A percentile compares a stretch with the other conserved stretches of the same genome.
Conservation (phyloP, 2,329 filamentous ascomycete genomes). For the Epicoccum sorghinum region DNA sequence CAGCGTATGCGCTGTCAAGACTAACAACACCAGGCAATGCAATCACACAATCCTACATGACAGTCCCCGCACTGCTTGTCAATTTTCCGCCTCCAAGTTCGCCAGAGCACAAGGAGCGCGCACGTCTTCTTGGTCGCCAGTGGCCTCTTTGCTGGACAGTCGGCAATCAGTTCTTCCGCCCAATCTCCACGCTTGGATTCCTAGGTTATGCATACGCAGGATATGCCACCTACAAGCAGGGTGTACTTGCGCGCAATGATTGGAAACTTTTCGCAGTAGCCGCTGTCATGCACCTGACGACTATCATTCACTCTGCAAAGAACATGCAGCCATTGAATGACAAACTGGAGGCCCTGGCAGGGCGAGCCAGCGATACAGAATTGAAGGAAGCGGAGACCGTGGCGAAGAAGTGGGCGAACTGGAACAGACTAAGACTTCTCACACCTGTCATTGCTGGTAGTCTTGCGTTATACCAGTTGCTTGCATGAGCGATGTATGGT, state of each 20-base stretch:
- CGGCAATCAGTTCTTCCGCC: conserved; percentile 59
- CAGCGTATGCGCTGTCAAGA: not conserved
- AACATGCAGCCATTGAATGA: conserved; percentile 61
- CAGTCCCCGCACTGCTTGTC: conserved; percentile 56
- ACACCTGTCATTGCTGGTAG: conserved; percentile 43
- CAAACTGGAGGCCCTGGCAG: conserved; percentile 53
- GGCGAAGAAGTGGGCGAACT: conserved; percentile 45
- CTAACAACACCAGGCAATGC: conserved; percentile 52
- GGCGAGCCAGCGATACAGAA: conserved; percentile 39
- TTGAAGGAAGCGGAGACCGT: conserved; percentile 39
- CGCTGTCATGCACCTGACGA: conserved; percentile 54
- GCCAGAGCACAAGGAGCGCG: conserved; percentile 50
- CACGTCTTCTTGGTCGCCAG: conserved; percentile 55
- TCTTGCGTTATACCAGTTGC: conserved; percentile 42
- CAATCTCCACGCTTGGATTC: conserved; percentile 57
- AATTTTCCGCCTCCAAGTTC: conserved; percentile 53
- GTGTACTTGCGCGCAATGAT: conserved; percentile 45
- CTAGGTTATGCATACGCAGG: conserved; percentile 56
- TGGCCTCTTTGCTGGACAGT: conserved; percentile 60
- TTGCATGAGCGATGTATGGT: conserved; percentile 2
- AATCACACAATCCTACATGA: conserved; percentile 61
- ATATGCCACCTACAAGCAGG: conserved; percentile 45
- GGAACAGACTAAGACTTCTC: conserved; percentile 45
- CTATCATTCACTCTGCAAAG: conserved; percentile 56
- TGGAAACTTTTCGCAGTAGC: conserved; percentile 54